A percentile compares a stretch with the other conserved stretches of the same genome.
These are phyloP conservation scores for Glomus cerebriforme DNA, from an alignment of 192 early-diverging fungal species.

Conservation along the genomic window DNA sequence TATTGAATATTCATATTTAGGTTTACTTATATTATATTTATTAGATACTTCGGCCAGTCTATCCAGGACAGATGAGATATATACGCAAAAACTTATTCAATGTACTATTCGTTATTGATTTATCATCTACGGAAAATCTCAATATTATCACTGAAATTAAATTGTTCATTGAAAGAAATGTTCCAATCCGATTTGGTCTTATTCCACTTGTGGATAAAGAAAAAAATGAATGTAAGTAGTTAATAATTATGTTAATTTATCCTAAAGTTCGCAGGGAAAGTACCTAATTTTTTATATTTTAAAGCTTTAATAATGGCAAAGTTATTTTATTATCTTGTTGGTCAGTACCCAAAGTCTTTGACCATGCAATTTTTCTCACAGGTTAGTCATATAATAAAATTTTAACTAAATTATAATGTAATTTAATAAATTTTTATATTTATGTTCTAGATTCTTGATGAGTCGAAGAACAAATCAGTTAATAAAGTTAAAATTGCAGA, in stretches of 20 bases:
- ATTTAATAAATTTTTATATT: neutral
- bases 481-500: neutral
- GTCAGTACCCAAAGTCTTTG: conserved; percentile 35
- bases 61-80: conserved; percentile 71
- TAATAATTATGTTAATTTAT: neutral
- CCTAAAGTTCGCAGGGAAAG: neutral
- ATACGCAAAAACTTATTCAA: conserved; percentile 80
- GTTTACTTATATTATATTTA: neutral
- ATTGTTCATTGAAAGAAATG: conserved; percentile 62
- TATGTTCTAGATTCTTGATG: neutral
- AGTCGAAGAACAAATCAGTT: neutral
- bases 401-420: neutral
- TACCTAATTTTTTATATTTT: neutral
- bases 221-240: conserved; percentile 41
- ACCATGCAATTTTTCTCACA: conserved; percentile 41
- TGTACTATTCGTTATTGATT: conserved; percentile 72
- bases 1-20: neutral
- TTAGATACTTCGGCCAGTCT: conserved; percentile 61
- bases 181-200: conserved; percentile 89
- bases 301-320: conserved; percentile 48
- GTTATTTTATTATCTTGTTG: conserved; percentile 38
- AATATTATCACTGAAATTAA: conserved; percentile 58
- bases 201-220: conserved; percentile 63
- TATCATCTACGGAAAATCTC: conserved; percentile 60
- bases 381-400: conserved; percentile 27